phyloP scores from a whole-genome alignment of 192 early-diverging fungal genomes.

The Globomyces pollinis-pini region DNA sequence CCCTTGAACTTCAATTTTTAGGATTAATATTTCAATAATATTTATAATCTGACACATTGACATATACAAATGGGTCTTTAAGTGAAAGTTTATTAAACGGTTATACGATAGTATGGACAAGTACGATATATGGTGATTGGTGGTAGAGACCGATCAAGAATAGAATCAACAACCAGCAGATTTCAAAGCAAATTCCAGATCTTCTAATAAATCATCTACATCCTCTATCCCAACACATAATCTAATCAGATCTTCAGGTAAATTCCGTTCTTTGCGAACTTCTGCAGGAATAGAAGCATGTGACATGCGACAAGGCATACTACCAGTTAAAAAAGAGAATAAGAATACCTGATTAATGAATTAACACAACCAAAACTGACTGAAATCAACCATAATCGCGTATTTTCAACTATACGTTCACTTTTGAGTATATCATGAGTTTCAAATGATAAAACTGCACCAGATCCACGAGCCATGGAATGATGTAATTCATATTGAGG shows the following conservation, averaged over 20 bases:
- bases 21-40: no score
- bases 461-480: conserved; percentile 72
- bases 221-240: conserved; percentile 97
- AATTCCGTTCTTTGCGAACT: conserved; percentile 72
- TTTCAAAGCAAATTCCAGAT: conserved; percentile 68
- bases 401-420: conserved; percentile 74
- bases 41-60: no score
- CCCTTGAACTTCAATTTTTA: no score
- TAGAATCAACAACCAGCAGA: conserved; percentile 45
- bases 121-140: no score
- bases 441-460: conserved; percentile 91
- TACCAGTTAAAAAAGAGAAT: conserved; percentile 12
- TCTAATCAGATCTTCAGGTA: conserved; percentile 96
- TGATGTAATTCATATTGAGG: conserved; percentile 78
- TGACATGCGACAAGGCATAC: conserved; percentile 97
- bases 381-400: conserved; percentile 81
- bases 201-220: conserved; percentile 79
- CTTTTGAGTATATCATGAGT: conserved; percentile 76
- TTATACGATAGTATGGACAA: no score
- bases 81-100: no score
- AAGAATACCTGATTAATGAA: conserved; percentile 82
- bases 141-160: no score
- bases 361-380: conserved; percentile 99
- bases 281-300: conserved; percentile 92
- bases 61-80: no score